These are phyloP conservation scores for Fusarium subglutinans DNA, from an alignment of 2,329 filamentous ascomycete genomes.

Conservation along the genomic window DNA sequence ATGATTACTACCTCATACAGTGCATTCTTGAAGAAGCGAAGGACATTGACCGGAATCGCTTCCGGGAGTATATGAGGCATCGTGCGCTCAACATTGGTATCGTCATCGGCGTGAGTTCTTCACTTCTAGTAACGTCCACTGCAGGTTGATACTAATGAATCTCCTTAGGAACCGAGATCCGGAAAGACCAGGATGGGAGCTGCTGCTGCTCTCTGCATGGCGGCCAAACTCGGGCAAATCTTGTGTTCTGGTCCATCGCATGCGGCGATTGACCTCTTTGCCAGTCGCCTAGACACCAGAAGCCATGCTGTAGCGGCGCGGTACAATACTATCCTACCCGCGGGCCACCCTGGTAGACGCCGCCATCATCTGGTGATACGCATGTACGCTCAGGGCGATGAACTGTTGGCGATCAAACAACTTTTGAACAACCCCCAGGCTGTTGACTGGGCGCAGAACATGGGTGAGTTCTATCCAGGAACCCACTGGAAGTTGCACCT, in stretches of 20 bases:
- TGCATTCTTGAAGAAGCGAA: conserved; percentile 13
- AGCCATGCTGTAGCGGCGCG: background rate
- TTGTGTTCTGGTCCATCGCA: conserved; percentile 13
- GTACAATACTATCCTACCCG: background rate
- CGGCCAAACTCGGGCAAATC: background rate
- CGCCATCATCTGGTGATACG: conserved; percentile 3
- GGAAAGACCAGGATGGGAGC: conserved; percentile 21
- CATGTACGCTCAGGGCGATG: background rate
- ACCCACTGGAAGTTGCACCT: conserved; percentile 19
- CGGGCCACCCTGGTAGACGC: background rate
- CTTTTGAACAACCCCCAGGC: background rate
- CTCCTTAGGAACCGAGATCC: conserved; percentile 18
- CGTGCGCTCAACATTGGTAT: conserved; percentile 11
- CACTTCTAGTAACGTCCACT: too few relatives aligned
- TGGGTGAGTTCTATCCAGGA: too few relatives aligned
- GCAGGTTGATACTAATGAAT: background rate
- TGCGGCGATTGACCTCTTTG: conserved; percentile 9
- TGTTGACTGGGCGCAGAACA: background rate
- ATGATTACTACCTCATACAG: background rate
- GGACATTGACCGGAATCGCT: conserved; percentile 1
- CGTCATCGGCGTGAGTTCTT: conserved; percentile 9
- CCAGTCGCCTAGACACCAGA: background rate
- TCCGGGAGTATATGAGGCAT: conserved; percentile 12
- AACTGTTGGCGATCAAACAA: background rate
- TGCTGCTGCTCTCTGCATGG: conserved; percentile 6